Base-by-base conservation (phyloP, 2,329 filamentous ascomycete species). In the Dactylonectria macrodidyma region DNA sequence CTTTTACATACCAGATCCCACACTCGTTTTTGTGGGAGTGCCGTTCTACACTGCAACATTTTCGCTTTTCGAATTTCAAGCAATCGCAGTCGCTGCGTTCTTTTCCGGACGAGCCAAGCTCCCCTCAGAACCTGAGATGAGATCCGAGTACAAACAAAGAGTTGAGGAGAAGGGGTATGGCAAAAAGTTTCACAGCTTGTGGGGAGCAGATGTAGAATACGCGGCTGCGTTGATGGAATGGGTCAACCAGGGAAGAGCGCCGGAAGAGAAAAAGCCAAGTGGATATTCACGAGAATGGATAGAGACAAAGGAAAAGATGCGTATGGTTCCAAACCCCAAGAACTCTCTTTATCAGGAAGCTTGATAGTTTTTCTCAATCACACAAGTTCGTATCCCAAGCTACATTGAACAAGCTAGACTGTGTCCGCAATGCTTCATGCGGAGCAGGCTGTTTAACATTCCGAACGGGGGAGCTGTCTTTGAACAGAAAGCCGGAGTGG, bases 1-100 rank as follows among this genome's bases (percentile, higher is more conserved):
- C 12, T 92, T 91, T 77, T 92, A 92, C 78, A 92, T 92, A 57
- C 85, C 85, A 0, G 90, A 92, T 69, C 89, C 90, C 0, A 87
- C 88, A 0, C 81, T 93, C 1, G 81, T 83, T 0, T 92, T 92
- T 70, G 81, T 92, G n/a, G 90, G 91, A 0, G 86, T 90, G 1
- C 89, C 89, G 0, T 91, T 88, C 76, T 88, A 90, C 73, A 88
- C 88, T 0, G 89, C 89, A 0, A 92, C 90, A 0, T 93, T 92
- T 74, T 89, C 88, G 0, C 81, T 92, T 2, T 92, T 92, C 69
- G 90, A 92, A 67, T 92, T 91, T 72, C 91, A 93, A 74, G 90
- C 89, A 1, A 86, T 90, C 71, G 85, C 85, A 0, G 81, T 90
- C 0, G 86, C 90, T 0, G 84, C 87, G 10, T 85, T 91, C 0